A percentile compares a stretch with the other conserved stretches of the same genome.
These are phyloP conservation scores for Ogataea henricii DNA, from an alignment of 805 yeast species.

Conservation along the genomic window DNA sequence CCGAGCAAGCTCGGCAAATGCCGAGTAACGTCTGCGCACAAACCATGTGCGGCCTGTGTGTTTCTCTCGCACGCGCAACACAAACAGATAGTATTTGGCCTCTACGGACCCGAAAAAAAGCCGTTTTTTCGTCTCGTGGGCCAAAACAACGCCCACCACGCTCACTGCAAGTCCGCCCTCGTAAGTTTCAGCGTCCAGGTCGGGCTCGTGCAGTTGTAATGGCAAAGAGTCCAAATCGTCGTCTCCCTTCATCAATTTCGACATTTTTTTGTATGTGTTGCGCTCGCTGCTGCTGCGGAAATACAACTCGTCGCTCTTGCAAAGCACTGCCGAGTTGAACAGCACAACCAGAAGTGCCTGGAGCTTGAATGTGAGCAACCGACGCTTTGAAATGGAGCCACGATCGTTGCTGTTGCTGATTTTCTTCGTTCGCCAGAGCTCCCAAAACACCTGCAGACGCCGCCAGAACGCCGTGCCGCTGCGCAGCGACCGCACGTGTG, in stretches of 20 bases:
- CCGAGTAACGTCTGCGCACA: slow-evolving; percentile 64
- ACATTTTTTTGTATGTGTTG: slow-evolving; percentile 43
- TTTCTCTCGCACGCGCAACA: slow-evolving; percentile 46
- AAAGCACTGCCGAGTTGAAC: slow-evolving; percentile 73
- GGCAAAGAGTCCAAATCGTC: slow-evolving; percentile 21
- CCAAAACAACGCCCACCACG: slow-evolving; percentile 62
- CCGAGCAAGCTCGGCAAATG: slow-evolving; percentile 61
- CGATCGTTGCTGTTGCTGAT: slow-evolving; percentile 77
- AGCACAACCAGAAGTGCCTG: slow-evolving; percentile 63
- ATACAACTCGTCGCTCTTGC: slow-evolving; percentile 57
- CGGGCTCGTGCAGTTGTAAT: slow-evolving; percentile 37
- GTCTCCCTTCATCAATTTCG: slow-evolving; percentile 30
- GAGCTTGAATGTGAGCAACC: slow-evolving; percentile 61
- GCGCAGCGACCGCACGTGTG: slow-evolving; percentile 36
- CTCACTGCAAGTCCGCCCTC: slow-evolving; percentile 64
- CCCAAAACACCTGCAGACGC: slow-evolving; percentile 79
- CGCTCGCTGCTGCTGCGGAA: slow-evolving; percentile 36
- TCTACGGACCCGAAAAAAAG: slow-evolving; percentile 27
- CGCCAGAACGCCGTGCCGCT: slow-evolving; percentile 62
- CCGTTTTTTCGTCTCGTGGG: slow-evolving; percentile 28
- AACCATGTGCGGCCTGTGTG: slow-evolving; percentile 41
- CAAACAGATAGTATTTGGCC: slow-evolving; percentile 43
- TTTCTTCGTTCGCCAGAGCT: slow-evolving; percentile 70
- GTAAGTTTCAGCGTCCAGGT: slow-evolving; percentile 39
- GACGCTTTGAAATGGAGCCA: slow-evolving; percentile 70